Conservation (phyloP, 1,284 basidiomycete genomes). For the Trichosporon sp. region DNA sequence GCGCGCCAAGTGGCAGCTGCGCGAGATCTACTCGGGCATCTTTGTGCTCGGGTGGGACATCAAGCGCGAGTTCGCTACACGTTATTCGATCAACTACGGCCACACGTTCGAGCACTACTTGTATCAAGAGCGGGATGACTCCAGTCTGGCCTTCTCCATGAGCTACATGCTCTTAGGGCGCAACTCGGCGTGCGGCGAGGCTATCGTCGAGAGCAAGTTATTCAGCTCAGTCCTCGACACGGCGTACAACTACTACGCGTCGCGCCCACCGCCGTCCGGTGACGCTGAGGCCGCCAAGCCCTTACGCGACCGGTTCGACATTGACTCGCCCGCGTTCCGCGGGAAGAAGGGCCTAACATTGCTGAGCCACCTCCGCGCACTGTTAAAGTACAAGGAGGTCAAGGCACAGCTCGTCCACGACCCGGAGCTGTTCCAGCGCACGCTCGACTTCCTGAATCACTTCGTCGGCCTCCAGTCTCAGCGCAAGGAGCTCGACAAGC, state of each 20-base stretch:
- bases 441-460: conserved; percentile 65
- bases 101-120: conserved; percentile 86
- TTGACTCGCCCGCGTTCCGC: conserved; percentile 79
- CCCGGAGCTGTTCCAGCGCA: conserved; percentile 58
- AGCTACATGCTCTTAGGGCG: conserved; percentile 86
- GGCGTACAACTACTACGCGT: conserved; percentile 71
- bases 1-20: conserved; percentile 40
- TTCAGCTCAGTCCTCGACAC: conserved; percentile 71
- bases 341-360: conserved; percentile 90
- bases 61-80: conserved; percentile 56
- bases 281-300: neutral
- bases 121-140: conserved; percentile 86
- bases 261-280: neutral
- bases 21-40: conserved; percentile 38
- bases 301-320: conserved; percentile 55
- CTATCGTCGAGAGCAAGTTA: conserved; percentile 70
- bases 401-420: conserved; percentile 68
- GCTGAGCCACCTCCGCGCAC: conserved; percentile 64
- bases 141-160: conserved; percentile 79
- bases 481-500: conserved; percentile 69
- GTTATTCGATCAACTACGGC: conserved; percentile 78
- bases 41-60: conserved; percentile 31
- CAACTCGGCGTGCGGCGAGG: conserved; percentile 67
- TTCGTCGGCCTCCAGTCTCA: conserved; percentile 91
- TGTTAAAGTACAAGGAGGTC: conserved; percentile 68